Evolutionary conservation across 768 basidiomycete species (phyloP).

Genomic region (Amanita molliuscula): DNA sequence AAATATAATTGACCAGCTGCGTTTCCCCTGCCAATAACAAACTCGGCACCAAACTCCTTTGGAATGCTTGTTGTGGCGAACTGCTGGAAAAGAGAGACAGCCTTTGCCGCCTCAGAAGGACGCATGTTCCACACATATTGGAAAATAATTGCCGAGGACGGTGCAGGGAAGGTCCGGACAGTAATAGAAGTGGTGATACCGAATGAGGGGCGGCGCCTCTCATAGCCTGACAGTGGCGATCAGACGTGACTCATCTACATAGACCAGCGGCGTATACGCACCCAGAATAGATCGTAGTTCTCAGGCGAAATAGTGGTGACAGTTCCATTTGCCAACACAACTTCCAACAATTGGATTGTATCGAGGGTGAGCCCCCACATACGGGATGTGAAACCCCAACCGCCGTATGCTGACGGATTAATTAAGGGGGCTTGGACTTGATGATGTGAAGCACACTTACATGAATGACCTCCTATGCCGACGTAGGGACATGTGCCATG

Average conservation of each 20-base stretch:
- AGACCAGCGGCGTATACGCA: conserved; percentile 10
- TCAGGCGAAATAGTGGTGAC: conserved; percentile 19
- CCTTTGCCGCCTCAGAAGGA: conserved; percentile 19
- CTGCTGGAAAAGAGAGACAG: conserved; percentile 24
- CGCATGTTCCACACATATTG: conserved; percentile 28
- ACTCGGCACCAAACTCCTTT: conserved; percentile 22
- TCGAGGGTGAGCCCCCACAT: conserved; percentile 29
- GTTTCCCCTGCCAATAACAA: conserved; percentile 22
- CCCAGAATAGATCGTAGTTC: conserved; percentile 37
- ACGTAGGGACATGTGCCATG: conserved; percentile 46
- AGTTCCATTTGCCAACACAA: conserved; percentile 23
- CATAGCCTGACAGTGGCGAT: conserved; percentile 22
- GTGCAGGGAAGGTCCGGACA: conserved; percentile 25
- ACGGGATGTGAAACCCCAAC: conserved; percentile 23
- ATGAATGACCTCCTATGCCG: conserved; percentile 44
- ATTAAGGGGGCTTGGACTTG: no score
- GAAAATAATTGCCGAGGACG: conserved; percentile 24
- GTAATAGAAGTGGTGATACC: conserved; percentile 28
- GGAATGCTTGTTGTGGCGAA: conserved; percentile 26
- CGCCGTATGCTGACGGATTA: conserved; percentile 15
- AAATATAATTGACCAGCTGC: conserved; percentile 18
- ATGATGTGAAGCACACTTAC: conserved; percentile 9
- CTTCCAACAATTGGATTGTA: conserved; percentile 19
- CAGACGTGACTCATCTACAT: background rate
- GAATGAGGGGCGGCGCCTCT: conserved; percentile 28